Base-by-base conservation (phyloP, 306 rosid species). In the Cicer bijugum region DNA sequence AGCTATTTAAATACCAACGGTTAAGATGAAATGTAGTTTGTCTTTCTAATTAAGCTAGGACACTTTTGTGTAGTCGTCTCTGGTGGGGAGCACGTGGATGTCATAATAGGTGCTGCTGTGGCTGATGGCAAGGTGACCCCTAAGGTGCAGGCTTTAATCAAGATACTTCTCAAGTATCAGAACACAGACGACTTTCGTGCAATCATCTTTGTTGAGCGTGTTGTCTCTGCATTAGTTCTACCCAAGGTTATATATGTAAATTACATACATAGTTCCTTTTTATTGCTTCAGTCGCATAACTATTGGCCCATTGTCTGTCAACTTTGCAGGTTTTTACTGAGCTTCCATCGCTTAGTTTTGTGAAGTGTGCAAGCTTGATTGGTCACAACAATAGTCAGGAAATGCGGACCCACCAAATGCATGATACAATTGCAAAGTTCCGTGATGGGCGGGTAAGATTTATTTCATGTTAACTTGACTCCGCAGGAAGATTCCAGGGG, bases 91-190 rank as follows among this genome's bases (percentile, higher is more conserved):
- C 99, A 94, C 63, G 97, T 91, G 80, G 99, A 94, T 82, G 92
- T 78, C 81, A 76, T 90, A 79, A 91, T 90, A 83, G 99, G 99
- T 81, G 99, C 99, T 82, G 99, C 99, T 57, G 97, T 94, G 58
- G 99, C 99, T 71, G 99, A 91, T 86, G 99, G 99, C 81, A 91
- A 94, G 82, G 95, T 94, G 85, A 94, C 99, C 28, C 99, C 99
- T 37, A 94, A 91, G 84, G 99, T 94, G 83, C 99, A 94, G 83
- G 95, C 99, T 12, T 89, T 94, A 52, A 81, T 94, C 71, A 94
- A 94, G 81, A 78, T 89, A 76, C 99, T 94, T 78, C 95, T 94
- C 71, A 83, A 90, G 75, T 94, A 94, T 84, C 91, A 91, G 91
- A 81, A 90, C 59, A 94, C 97, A 1, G 90, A 91, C 72, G 99